Conservation (phyloP, 192 early-diverging fungal genomes). For the Fimicolochytrium jonesii region DNA sequence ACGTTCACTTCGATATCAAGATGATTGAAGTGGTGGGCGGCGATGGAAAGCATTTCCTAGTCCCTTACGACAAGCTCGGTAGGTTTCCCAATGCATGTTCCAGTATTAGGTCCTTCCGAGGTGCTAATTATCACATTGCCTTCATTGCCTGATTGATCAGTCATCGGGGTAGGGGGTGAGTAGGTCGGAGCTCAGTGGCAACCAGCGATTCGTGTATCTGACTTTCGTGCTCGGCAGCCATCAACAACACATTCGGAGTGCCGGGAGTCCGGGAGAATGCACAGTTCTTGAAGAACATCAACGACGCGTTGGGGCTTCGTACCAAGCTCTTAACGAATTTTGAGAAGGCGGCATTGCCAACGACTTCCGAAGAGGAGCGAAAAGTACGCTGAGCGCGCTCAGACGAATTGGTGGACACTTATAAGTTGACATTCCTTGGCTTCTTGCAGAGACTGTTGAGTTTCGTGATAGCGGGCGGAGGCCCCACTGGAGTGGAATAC, state of each 20-base stretch:
- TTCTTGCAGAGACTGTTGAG: constrained; percentile 43
- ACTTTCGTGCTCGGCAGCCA: too few relatives aligned
- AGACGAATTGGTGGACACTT: too few relatives aligned
- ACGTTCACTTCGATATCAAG: constrained; percentile 26
- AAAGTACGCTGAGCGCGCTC: too few relatives aligned
- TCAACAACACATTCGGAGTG: constrained; percentile 56
- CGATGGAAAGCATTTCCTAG: constrained; percentile 16
- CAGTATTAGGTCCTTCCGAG: too few relatives aligned
- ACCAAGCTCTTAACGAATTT: constrained; percentile 57
- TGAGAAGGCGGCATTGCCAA: constrained; percentile 63
- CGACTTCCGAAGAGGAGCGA: constrained; percentile 52
- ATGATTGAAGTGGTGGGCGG: constrained; percentile 18
- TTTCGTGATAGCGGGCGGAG: constrained; percentile 73
- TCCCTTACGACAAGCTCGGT: constrained; percentile 36
- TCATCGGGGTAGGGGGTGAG: constrained; percentile 23
- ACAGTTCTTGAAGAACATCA: constrained; percentile 58
- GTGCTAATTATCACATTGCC: too few relatives aligned
- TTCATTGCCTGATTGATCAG: too few relatives aligned
- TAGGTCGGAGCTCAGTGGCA: too few relatives aligned
- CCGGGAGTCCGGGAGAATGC: constrained; percentile 63
- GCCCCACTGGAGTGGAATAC: constrained; percentile 69
- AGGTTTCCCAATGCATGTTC: too few relatives aligned
- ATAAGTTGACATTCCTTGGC: background rate
- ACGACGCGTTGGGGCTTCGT: constrained; percentile 60
- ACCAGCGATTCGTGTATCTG: background rate